Evolutionary conservation across 306 rosid genomes (phyloP), one percentile per base, ranked within the genome.

Genomic region (Styphnolobium japonicum): DNA sequence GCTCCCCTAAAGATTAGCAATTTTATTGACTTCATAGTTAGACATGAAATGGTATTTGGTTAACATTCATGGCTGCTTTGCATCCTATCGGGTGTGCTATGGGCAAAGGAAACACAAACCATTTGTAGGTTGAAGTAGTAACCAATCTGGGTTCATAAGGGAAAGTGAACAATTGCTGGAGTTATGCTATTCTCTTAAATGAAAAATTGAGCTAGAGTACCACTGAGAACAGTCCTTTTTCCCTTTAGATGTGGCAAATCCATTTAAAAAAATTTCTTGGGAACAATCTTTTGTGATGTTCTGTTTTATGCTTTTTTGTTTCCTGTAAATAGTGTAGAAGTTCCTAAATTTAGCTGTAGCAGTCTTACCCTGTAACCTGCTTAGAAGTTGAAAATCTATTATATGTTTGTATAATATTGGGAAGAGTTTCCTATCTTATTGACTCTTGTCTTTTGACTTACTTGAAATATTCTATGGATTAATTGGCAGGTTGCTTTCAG

Each of bases 401-500:
- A 21, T 46, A 6, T 21, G 49, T 23, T 70, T 76, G 34, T 71
- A 29, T 25, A 48, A 22, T 4, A 36, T 46, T 57, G 57, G 66
- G 23, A 43, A 46, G 18, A 7, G 22, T 36, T 37, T 48, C 1
- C 19, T 57, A 62, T 76, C 27, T 58, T 62, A 27, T 57, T 56
- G 25, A 12, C 63, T 12, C 31, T 52, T 33, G 3, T 16, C 11
- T 55, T 42, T 61, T 10, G 15, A 33, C 46, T 53, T 10, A 37
- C 39, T 39, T 10, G 21, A 7, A 25, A 45, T 23, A 27, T 69
- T 46, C 2, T 27, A 45, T 21, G 68, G 43, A 56, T 79, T 43
- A 40, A 39, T 66, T 67, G 82, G 58, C 84, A 90, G 90, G 95
- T 90, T 36, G 92, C 92, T 5, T 90, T 88, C 87, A 84, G 88